Evolutionary conservation across 495 filamentous ascomycete genomes (phyloP).

Genomic region (Pyrenula aspistea): DNA sequence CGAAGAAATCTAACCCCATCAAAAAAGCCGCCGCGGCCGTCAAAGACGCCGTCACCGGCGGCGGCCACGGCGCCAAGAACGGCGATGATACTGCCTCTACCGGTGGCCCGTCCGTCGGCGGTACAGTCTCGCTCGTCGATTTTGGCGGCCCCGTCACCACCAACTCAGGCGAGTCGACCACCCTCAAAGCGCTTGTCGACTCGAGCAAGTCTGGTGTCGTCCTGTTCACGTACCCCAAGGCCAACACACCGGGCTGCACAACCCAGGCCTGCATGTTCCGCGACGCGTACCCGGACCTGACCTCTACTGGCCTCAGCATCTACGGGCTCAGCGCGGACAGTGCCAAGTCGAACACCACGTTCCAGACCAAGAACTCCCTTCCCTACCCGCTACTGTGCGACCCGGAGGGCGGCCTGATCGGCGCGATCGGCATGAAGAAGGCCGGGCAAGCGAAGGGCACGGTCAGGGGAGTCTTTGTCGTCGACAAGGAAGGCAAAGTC

Average conservation of each 20-base stretch:
- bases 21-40: conserved; percentile 32
- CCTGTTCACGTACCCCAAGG: conserved; percentile 91
- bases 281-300: conserved; percentile 65
- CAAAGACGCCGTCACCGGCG: conserved; percentile 14
- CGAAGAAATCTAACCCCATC: conserved; percentile 32
- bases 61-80: conserved; percentile 10
- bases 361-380: conserved; percentile 80
- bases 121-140: conserved; percentile 49
- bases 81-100: conserved; percentile 1
- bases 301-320: conserved; percentile 69
- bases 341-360: conserved; percentile 80
- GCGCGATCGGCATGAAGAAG: conserved; percentile 67
- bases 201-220: conserved; percentile 77
- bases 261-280: conserved; percentile 88
- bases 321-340: conserved; percentile 83
- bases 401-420: conserved; percentile 54
- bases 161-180: conserved; percentile 68
- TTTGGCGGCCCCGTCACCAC: conserved; percentile 81
- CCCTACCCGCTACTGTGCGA: conserved; percentile 86
- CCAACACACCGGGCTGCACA: conserved; percentile 89
- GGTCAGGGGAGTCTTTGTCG: conserved; percentile 70
- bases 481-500: conserved; percentile 56
- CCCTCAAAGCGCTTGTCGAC: conserved; percentile 63
- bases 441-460: conserved; percentile 49
- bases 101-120: conserved; percentile 31